Evolutionary conservation across 495 filamentous ascomycete genomes (phyloP), one percentile per base, ranked within the genome.

Genomic region (Xylona heveae): DNA sequence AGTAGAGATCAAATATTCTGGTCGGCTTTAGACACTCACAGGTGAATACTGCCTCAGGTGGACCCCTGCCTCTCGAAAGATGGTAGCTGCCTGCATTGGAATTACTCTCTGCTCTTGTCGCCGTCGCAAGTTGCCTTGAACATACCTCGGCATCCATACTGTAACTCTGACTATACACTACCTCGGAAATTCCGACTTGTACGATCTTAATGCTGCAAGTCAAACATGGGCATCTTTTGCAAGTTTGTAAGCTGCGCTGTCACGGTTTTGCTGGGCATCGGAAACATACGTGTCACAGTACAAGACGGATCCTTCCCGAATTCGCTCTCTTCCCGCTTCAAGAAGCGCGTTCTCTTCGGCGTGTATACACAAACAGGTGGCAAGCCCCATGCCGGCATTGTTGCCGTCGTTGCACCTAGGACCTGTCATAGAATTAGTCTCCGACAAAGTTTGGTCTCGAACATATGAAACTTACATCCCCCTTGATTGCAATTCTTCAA

Each of bases 121-220:
- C n/a, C n/a, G n/a, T n/a, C n/a, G n/a, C n/a, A n/a, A n/a, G n/a
- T n/a, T 25, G 24, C 24, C 24, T 8, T 8, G 24, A 25, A 13
- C 8, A 25, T 41, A 69, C 66, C 36, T 62, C 66, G 16, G 52
- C 58, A 50, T 97, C 88, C 78, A 97, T 92, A 38, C 78, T 81
- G 44, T 97, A 97, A 5, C 80, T 68, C 45, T 88, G 74, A 29
- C 68, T 78, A 48, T 90, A 97, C 18, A 97, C 88, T 17, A 97
- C 88, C 57, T 97, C 88, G 15, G 62, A 69, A 19, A 97, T 91
- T 0, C 88, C 88, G 16, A 94, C 81, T 53, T 97, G 88, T 5
- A 77, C 71, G 44, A 97, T 94, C 51, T 97, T 97, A 54, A 95
- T 84, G 40, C 78, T 85, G 49, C 88, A 97, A n/a, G 88, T 97